Evolutionary conservation across 2,329 filamentous ascomycete species (phyloP).

Genomic region (Arthrinium phaeospermum): DNA sequence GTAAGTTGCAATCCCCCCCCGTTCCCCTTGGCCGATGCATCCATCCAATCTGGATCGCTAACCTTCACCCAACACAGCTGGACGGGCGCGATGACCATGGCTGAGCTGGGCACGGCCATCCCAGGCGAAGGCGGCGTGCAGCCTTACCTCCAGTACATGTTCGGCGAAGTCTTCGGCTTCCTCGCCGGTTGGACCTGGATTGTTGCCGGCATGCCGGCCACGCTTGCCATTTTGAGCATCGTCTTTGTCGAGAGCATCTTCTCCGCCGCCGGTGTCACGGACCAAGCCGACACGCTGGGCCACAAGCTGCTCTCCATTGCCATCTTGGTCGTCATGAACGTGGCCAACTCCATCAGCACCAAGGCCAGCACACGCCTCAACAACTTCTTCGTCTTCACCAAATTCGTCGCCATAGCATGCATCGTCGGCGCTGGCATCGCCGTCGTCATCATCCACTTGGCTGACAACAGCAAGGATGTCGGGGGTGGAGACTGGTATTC

Average conservation of each 20-base stretch:
- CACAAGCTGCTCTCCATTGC: slow-evolving; percentile 59
- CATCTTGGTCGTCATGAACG: slow-evolving; percentile 51
- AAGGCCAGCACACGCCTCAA: slow-evolving; percentile 60
- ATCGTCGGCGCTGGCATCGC: slow-evolving; percentile 56
- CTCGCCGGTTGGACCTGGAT: slow-evolving; percentile 71
- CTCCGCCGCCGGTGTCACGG: slow-evolving; percentile 54
- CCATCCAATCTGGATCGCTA: not conserved
- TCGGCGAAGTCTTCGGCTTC: slow-evolving; percentile 66
- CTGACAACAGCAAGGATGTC: slow-evolving; percentile 42
- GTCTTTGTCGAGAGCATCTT: slow-evolving; percentile 67
- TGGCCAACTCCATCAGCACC: slow-evolving; percentile 62
- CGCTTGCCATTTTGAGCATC: slow-evolving; percentile 67
- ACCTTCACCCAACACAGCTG: slow-evolving; percentile 41
- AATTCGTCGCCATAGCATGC: slow-evolving; percentile 55
- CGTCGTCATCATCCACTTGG: slow-evolving; percentile 49
- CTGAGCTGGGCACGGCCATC: slow-evolving; percentile 67
- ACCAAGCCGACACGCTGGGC: slow-evolving; percentile 46
- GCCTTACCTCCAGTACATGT: slow-evolving; percentile 66
- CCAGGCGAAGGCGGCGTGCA: slow-evolving; percentile 69
- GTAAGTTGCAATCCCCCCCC: not conserved
- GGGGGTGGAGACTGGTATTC: slow-evolving; percentile 58
- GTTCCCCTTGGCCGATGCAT: no score
- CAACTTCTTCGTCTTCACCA: slow-evolving; percentile 59
- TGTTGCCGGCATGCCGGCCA: slow-evolving; percentile 67
- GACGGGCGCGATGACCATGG: slow-evolving; percentile 67